Evolutionary conservation across 768 basidiomycete species (phyloP).

Genomic region (Tulasnella sp.): DNA sequence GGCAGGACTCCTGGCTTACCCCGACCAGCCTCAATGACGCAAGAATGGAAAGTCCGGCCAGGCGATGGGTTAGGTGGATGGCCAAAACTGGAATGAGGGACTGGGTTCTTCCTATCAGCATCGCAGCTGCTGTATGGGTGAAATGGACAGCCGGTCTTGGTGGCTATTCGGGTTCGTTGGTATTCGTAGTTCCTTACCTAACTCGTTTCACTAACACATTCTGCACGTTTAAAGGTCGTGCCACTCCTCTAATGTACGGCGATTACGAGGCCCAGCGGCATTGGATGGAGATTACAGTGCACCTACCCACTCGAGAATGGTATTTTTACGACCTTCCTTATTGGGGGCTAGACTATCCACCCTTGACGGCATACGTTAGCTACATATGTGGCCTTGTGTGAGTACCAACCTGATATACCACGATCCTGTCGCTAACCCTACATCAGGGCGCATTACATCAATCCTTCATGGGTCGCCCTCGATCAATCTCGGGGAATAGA

Average conservation of each 20-base stretch:
- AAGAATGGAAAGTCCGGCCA: slow-evolving; percentile 28
- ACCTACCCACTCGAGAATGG: slow-evolving; percentile 67
- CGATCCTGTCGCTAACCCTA: slow-evolving; percentile 18
- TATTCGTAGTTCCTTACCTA: background rate
- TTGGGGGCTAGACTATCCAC: slow-evolving; percentile 95
- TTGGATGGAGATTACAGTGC: slow-evolving; percentile 86
- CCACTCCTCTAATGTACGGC: slow-evolving; percentile 72
- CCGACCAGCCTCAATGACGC: slow-evolving; percentile 3
- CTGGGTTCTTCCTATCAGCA: slow-evolving; percentile 46
- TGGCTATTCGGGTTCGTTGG: slow-evolving; percentile 66
- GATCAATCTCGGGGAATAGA: slow-evolving; percentile 64
- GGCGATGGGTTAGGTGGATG: slow-evolving; percentile 71
- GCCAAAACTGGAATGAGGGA: slow-evolving; percentile 48
- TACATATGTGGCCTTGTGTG: slow-evolving; percentile 73
- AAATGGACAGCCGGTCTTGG: slow-evolving; percentile 65
- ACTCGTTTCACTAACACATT: background rate
- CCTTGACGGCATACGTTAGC: slow-evolving; percentile 80
- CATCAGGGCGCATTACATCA: slow-evolving; percentile 37
- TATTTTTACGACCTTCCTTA: slow-evolving; percentile 81
- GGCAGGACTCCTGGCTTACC: background rate
- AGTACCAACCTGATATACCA: slow-evolving; percentile 23
- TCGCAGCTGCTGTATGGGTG: slow-evolving; percentile 44
- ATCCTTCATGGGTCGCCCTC: slow-evolving; percentile 59
- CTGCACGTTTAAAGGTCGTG: slow-evolving; percentile 36
- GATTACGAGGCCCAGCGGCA: slow-evolving; percentile 92